Evolutionary conservation across 371 early-diverging fungal species (phyloP), one percentile per base, ranked within the genome.

Genomic region (Entomophthora muscae): DNA sequence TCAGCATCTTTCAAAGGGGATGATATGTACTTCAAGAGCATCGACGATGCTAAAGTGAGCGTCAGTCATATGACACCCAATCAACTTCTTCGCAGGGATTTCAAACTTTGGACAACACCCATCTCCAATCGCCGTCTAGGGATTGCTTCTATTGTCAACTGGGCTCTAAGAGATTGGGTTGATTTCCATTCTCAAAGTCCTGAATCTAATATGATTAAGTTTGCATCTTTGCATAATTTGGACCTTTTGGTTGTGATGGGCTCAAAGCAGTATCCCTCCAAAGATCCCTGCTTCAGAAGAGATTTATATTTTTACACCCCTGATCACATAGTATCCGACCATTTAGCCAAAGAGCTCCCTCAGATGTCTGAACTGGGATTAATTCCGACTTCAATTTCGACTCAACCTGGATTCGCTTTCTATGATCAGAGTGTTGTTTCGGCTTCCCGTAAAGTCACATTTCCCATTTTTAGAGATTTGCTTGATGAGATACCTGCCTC

Each of bases 101-200:
- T 12, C 28, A 62, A 62, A 29, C 3, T 23, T 27, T 62, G 62
- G 62, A 29, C 42, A 13, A 28, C 53, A 7, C 31, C 31, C n/a
- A 32, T 32, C 32, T 10, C 42, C 42, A 5, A 17, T 42, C 10
- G 31, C 5, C 23, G 30, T 2, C 27, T 61, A 23, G 61, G 61
- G 21, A 61, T 61, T 7, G 26, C 61, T 10, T 61, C 61, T 7
- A 57, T 61, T 32, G 42, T 61, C 61, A 61, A 61, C 42, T 61
- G 31, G 31, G 33, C 31, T 32, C 10, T 61, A 17, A 21, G 13
- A 24, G 61, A 61, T 24, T 61, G 61, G 61, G 10, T 10, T 5
- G 10, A 17, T 5, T 5, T 42, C 42, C 42, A 42, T 42, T 42
- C 42, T 17, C 42, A 42, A 42, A 5, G 10, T 17, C 42, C 42